Base-by-base conservation (phyloP, 139 green algal genomes). In the Chlamydomonas incerta region DNA sequence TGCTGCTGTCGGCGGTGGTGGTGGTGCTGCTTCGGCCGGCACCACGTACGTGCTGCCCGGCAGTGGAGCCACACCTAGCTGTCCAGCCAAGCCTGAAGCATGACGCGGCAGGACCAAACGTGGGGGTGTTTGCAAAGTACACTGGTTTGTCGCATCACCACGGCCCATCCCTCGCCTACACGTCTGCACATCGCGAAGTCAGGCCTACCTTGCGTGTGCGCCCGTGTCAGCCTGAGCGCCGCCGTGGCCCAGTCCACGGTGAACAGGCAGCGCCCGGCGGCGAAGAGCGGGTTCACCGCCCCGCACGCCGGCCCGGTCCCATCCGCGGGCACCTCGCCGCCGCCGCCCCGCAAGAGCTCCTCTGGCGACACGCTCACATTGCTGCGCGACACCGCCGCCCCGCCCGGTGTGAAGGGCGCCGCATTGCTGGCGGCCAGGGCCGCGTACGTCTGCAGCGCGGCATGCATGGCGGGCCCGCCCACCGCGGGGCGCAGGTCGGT, bases 201-300 rank as follows among this genome's bases (percentile, higher is more conserved):
- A n/a, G n/a, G n/a, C n/a, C n/a, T 58, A 82, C 74, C 74, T 35
- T 58, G 74, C 24, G 57, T 34, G 3, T 20, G 31, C 57, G 66
- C 23, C 24, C 21, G 18, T 21, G 74, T 82, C 24, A 82, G 57
- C 34, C 58, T 47, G 57, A 82, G 35, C 13, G 58, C 74, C 9
- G 74, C 74, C 3, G 74, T 29, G 3, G 57, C 74, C 74, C 74
- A 82, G 57, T 82, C 74, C 5, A 82, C 26, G 33, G 57, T 82
- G 57, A 82, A 57, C 9, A 82, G 58, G 58, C 74, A 82, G 57
- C 74, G 74, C 10, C 74, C 74, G 41, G 57, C 57, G 1, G 58
- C 57, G 34, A 82, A 82, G 3, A 82, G 74, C 57, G 74, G 74
- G 33, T 82, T 82, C 31, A 82, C 15, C 57, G 74, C 57, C 20